Evolutionary conservation across 257 asterid species (phyloP).

Genomic region (Rhazya stricta): DNA sequence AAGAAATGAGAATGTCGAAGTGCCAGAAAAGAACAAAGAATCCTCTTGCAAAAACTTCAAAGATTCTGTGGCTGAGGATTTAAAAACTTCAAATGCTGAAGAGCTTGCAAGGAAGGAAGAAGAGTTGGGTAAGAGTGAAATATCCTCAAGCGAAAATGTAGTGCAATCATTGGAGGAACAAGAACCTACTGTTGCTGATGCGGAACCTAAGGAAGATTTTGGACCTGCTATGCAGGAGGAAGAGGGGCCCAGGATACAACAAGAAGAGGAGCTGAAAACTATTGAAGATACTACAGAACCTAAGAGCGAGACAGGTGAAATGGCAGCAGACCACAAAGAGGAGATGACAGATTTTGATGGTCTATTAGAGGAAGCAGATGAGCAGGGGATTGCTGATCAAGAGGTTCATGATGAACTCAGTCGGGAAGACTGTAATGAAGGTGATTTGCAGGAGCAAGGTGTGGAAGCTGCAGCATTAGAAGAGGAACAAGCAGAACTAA

Average conservation of each 20-base stretch:
- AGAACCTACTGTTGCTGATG: slow-evolving; percentile 18
- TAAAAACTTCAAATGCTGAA: slow-evolving; percentile 14
- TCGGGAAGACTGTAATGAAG: slow-evolving; percentile 35
- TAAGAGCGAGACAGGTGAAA: slow-evolving; percentile 20
- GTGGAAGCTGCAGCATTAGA: slow-evolving; percentile 39
- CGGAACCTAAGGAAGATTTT: slow-evolving; percentile 26
- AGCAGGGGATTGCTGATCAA: slow-evolving; percentile 43
- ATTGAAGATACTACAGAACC: slow-evolving; percentile 21
- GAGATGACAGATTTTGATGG: slow-evolving; percentile 34
- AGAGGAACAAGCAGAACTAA: slow-evolving; percentile 45
- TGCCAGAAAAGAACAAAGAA: slow-evolving; percentile 16
- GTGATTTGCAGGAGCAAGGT: slow-evolving; percentile 31
- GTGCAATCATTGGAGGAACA: slow-evolving; percentile 17
- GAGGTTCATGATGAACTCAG: slow-evolving; percentile 39
- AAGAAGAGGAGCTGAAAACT: slow-evolving; percentile 20
- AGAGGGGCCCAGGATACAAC: slow-evolving; percentile 12
- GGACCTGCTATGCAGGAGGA: slow-evolving; percentile 23
- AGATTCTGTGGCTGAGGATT: slow-evolving; percentile 20
- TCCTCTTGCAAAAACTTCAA: slow-evolving; percentile 16
- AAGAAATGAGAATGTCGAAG: slow-evolving; percentile 3
- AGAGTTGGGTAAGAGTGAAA: slow-evolving; percentile 19
- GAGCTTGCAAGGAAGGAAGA: slow-evolving; percentile 20
- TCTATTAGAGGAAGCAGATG: slow-evolving; percentile 40
- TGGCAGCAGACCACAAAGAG: slow-evolving; percentile 30
- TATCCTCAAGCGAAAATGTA: slow-evolving; percentile 17